Base-by-base conservation (phyloP, 768 basidiomycete species). In the Lactarius sp. region DNA sequence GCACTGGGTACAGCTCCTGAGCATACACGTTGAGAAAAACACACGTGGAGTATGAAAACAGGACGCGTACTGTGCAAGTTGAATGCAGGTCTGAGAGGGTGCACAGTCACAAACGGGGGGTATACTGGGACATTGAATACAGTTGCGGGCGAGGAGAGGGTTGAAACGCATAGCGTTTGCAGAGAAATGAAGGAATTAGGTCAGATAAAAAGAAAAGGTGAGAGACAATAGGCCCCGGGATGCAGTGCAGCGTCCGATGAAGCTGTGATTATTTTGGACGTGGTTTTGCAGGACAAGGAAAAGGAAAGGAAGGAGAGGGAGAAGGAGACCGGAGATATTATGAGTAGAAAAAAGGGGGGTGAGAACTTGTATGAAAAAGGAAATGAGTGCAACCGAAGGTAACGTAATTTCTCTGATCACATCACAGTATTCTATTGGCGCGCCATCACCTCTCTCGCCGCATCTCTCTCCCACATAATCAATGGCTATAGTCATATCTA, bases 1-100 rank as follows among this genome's bases (percentile, higher is more conserved):
- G 69, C 90, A 92, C 1, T 75, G 74, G 47, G 71, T 69, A 69
- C 90, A 92, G 56, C 78, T 78, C 77, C 89, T 92, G 70, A 41
- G 66, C 34, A 52, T 16, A 52, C n/a, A 52, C 3, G 33, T 42
- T 50, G 31, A 56, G 49, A 34, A 52, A 34, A 58, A 22, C 51
- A 51, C 2, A 44, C 20, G 37, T 36, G 49, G 16, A 49, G 31
- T 27, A 61, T n/a, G 50, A 53, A 22, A n/a, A 33, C 31, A 41
- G 55, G 33, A 64, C 34, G 77, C 79, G 37, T 44, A 87, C 90
- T 82, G 81, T 71, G 78, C 81, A 62, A 83, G 85, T 65, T 80
- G 78, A 62, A 85, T 70, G 72, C 90, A 92, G 18, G 76, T 76
- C 74, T 90, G 75, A 71, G 78, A 76, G 9, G 80, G 65, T 44